These are phyloP conservation scores for Benincasa hispida DNA, from an alignment of 306 rosid genomes.

Conservation along the genomic window DNA sequence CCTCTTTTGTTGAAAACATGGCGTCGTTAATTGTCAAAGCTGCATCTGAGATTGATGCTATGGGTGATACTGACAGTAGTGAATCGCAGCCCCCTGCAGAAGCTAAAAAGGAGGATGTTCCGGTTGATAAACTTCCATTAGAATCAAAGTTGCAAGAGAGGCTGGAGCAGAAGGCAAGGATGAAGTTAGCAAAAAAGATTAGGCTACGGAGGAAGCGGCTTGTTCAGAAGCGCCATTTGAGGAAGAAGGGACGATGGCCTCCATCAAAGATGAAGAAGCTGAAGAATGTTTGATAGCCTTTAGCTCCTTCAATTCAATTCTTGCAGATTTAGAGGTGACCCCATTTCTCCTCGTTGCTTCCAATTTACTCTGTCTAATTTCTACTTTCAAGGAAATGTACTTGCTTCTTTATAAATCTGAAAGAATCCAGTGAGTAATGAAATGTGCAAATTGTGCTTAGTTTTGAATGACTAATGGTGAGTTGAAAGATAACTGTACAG, in stretches of 20 bases:
- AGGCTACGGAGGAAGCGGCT: constrained; percentile 74
- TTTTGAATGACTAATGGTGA: neutral
- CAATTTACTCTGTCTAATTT: neutral
- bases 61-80: constrained; percentile 10
- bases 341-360: constrained; percentile 3
- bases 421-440: neutral
- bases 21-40: constrained; percentile 21
- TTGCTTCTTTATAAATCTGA: neutral
- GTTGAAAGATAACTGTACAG: neutral
- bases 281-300: constrained; percentile 65
- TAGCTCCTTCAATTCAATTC: neutral
- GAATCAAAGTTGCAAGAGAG: constrained; percentile 77
- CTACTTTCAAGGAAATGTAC: neutral
- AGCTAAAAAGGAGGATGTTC: constrained; percentile 27
- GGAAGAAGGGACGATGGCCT: constrained; percentile 96
- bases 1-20: constrained; percentile 1
- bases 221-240: constrained; percentile 53
- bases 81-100: constrained; percentile 19
- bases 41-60: constrained; percentile 21
- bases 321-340: constrained; percentile 31
- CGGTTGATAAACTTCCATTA: constrained; percentile 64
- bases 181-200: constrained; percentile 79
- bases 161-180: constrained; percentile 51
- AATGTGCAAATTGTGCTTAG: neutral
- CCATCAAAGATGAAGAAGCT: constrained; percentile 90